Evolutionary conservation across 2,329 filamentous ascomycete species (phyloP).

Genomic region (Bipolaris victoriae): DNA sequence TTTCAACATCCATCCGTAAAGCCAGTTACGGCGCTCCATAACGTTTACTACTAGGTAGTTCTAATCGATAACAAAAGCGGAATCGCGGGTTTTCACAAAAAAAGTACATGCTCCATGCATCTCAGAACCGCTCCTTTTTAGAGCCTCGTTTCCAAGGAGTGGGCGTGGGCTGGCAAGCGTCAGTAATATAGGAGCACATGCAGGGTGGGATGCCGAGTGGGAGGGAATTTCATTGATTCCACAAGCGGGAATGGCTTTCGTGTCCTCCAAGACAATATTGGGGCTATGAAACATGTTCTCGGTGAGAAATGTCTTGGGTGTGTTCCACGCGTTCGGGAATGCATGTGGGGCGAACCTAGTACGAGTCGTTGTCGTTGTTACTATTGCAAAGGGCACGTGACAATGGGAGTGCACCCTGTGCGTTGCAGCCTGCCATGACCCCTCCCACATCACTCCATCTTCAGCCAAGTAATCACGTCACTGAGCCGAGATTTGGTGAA

Average conservation of each 20-base stretch:
- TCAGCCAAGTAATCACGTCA: not conserved
- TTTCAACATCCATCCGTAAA: not conserved
- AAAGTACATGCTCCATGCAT: not conserved
- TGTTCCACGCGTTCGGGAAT: not conserved
- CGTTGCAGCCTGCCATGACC: not conserved
- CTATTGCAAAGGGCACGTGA: not conserved
- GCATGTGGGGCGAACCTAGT: not conserved
- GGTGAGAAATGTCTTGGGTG: slow-evolving; percentile 3
- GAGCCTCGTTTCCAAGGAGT: not conserved
- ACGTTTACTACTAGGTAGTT: not conserved
- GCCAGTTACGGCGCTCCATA: not conserved
- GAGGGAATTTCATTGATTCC: not conserved
- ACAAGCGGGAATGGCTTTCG: not conserved
- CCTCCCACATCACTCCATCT: not conserved
- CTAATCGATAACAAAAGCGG: not conserved
- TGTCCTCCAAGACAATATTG: not conserved
- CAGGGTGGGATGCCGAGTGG: not conserved
- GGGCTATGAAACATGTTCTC: not conserved
- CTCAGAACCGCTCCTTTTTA: not conserved
- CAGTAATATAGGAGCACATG: not conserved
- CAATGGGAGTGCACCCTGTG: not conserved
- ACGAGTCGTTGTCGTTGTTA: not conserved
- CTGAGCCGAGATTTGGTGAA: no score
- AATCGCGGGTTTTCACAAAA: not conserved
- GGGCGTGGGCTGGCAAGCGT: not conserved